Base-by-base conservation (phyloP, 2,329 filamentous ascomycete species). In the Sordariomycetes sp. region DNA sequence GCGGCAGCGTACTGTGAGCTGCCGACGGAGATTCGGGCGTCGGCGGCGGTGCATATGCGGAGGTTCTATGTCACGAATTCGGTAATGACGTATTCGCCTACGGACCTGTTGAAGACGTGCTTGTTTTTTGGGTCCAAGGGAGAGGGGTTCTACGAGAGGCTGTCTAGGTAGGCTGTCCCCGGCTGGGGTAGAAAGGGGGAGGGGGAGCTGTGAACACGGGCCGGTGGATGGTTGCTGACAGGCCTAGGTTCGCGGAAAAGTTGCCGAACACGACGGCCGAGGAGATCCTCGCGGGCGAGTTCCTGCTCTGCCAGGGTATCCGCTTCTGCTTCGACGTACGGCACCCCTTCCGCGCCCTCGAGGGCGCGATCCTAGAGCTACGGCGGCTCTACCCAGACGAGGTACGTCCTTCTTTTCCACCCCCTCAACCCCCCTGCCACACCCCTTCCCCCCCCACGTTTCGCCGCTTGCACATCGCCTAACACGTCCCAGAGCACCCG, bases 51-150 rank as follows among this genome's bases (percentile, higher is more conserved):
- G 66, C 96, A 95, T 68, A 80, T 99, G 60, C 87, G 89, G 58
- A 87, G 94, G 59, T 97, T 99, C 78, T 99, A 97, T 74, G 80
- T 96, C 42, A 92, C 88, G 66, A 96, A 97, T 72, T 95, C 89
- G 48, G 83, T 91, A 65, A 96, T 97, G 89, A 96, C 91, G 34
- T 97, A 99, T 68, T 89, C 92, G 61, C 92, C 91, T 0, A 87
- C 89, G 61, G 85, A 90, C 61, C 87, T 97, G 62, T 84, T 95
- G 68, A 89, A 91, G 67, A 94, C 90, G 34, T 89, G 88, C 39
- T 80, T 99, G 57, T 97, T 95, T 75, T 88, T 99, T 62, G 90
- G 90, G 10, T 90, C 86, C 65, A 99, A 99, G 73, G 89, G 90
- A 4, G 92, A 99, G 66, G 89, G 89, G 60, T 82, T 85, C 68